Conservation (phyloP, 192 early-diverging fungal species). For the Linnemannia exigua region DNA sequence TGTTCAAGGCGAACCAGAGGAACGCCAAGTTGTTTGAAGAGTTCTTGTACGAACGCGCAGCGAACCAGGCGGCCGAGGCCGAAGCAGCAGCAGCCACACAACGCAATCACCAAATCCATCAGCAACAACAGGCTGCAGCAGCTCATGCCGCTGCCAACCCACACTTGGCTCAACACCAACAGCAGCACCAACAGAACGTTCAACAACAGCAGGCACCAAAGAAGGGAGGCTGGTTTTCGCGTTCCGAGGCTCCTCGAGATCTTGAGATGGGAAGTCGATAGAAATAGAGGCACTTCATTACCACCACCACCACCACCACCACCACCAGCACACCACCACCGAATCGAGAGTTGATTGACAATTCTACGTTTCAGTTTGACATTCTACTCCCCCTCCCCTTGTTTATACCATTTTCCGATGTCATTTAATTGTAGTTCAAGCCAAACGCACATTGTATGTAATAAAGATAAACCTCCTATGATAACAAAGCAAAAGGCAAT, state of each 20-base stretch:
- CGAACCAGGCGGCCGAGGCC: constrained; percentile 5
- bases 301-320: too few relatives aligned
- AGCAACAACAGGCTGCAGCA: neutral
- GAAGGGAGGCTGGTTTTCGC: neutral
- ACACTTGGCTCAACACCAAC: neutral
- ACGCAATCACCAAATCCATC: neutral
- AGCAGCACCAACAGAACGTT: neutral
- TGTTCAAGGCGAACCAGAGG: constrained; percentile 66
- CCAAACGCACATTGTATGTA: neutral
- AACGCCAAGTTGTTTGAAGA: constrained; percentile 67
- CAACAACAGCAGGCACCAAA: constrained; percentile 4
- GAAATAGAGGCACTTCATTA: too few relatives aligned
- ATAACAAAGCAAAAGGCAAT: neutral
- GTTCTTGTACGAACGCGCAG: constrained; percentile 56
- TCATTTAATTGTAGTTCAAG: neutral
- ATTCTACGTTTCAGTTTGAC: too few relatives aligned
- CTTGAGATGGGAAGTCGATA: too few relatives aligned
- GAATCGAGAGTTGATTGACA: too few relatives aligned
- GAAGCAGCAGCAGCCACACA: neutral
- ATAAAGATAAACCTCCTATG: neutral
- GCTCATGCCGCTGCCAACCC: neutral
- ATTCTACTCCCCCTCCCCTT: too few relatives aligned
- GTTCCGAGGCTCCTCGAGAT: too few relatives aligned
- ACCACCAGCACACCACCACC: too few relatives aligned
- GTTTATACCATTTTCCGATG: neutral